These are phyloP conservation scores for Priceomyces carsonii DNA, from an alignment of 805 yeast genomes.

Conservation along the genomic window DNA sequence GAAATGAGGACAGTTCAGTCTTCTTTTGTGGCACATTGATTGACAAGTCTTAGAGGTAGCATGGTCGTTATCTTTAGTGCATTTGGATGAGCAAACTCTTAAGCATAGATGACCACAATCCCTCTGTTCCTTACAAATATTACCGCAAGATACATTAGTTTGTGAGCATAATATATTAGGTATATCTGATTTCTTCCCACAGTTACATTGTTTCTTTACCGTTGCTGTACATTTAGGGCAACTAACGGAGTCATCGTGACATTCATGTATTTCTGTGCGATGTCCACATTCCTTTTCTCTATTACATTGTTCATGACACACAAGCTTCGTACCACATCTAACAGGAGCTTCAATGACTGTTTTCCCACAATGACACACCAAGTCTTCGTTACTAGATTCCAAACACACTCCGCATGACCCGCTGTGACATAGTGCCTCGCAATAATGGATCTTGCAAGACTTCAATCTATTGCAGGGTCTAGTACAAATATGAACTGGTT, in stretches of 20 bases:
- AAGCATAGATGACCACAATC: constrained; percentile 50
- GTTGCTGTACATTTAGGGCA: constrained; percentile 78
- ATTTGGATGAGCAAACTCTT: constrained; percentile 56
- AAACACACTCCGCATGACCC: constrained; percentile 82
- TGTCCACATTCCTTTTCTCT: constrained; percentile 70
- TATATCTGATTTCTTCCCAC: constrained; percentile 53
- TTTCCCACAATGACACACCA: constrained; percentile 77
- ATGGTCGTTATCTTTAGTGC: constrained; percentile 63
- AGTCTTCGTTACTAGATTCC: constrained; percentile 77
- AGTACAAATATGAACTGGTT: constrained; percentile 74
- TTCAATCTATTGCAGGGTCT: constrained; percentile 61
- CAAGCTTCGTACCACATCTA: constrained; percentile 71
- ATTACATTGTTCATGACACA: constrained; percentile 66
- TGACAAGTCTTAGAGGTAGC: constrained; percentile 50
- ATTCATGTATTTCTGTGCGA: constrained; percentile 62
- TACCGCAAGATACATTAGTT: constrained; percentile 62
- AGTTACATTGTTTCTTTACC: constrained; percentile 58
- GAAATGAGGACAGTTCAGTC: constrained; percentile 64
- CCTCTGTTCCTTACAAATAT: constrained; percentile 30
- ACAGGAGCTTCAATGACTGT: constrained; percentile 82
- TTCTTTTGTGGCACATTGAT: constrained; percentile 54
- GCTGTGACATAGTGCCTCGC: constrained; percentile 71
- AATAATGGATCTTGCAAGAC: constrained; percentile 63
- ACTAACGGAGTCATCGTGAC: constrained; percentile 62
- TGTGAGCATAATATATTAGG: constrained; percentile 72